Evolutionary conservation across 352 stramenopile species (phyloP).

Genomic region (Globisporangium cystogenes): DNA sequence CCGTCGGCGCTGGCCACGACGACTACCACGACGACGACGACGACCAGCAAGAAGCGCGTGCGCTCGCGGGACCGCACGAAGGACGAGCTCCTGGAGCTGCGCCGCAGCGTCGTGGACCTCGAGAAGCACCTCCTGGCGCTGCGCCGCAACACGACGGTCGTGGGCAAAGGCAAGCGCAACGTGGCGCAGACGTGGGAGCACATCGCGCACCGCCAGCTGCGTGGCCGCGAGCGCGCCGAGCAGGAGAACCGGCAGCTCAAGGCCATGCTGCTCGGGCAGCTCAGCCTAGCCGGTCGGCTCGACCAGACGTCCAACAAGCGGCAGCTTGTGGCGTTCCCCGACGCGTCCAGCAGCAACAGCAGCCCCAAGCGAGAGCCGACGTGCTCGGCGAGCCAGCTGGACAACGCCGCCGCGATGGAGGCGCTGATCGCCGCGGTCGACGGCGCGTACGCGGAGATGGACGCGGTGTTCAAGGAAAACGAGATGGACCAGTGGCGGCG

Average conservation of each 20-base stretch:
- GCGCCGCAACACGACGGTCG: constrained; percentile 8
- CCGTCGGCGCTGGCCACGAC: neutral
- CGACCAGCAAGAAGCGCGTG: constrained; percentile 8
- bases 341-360: neutral
- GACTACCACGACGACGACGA: neutral
- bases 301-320: constrained; percentile 15
- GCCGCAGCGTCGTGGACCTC: constrained; percentile 4
- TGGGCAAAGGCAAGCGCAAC: constrained; percentile 8
- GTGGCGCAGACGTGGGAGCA: constrained; percentile 8
- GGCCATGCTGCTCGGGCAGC: constrained; percentile 13
- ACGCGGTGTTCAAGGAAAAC: constrained; percentile 5
- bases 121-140: constrained; percentile 11
- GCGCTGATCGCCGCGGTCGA: constrained; percentile 8
- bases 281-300: constrained; percentile 7
- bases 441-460: constrained; percentile 2
- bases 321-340: constrained; percentile 8
- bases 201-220: constrained; percentile 10
- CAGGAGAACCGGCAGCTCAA: constrained; percentile 14
- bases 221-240: constrained; percentile 9
- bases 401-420: constrained; percentile 6
- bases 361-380: neutral
- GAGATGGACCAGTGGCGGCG: constrained; percentile 4
- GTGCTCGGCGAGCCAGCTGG: neutral
- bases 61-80: constrained; percentile 11
- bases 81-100: constrained; percentile 11